These are phyloP conservation scores for Beauveria australis DNA, from an alignment of 2,329 filamentous ascomycete genomes.

Conservation along the genomic window DNA sequence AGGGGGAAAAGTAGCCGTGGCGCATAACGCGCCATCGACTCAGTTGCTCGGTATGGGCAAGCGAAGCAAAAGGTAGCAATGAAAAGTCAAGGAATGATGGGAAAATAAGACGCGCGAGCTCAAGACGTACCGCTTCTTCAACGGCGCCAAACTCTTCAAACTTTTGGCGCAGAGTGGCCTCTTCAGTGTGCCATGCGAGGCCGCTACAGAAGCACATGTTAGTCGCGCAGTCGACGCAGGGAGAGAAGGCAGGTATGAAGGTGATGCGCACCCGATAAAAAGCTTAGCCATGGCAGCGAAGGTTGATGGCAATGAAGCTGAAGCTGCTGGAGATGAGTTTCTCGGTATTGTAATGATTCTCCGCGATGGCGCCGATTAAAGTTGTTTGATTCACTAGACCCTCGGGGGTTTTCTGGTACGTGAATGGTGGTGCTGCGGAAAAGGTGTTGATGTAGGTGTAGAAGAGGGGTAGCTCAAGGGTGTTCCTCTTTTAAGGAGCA, in stretches of 20 bases:
- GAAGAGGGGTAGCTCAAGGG: conserved; percentile 5
- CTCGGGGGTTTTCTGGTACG: background rate
- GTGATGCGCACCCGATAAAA: conserved; percentile 72
- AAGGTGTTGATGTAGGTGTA: conserved; percentile 13
- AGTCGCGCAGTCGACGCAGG: background rate
- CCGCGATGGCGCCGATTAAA: background rate
- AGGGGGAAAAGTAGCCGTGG: background rate
- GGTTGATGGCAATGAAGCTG: conserved; percentile 14
- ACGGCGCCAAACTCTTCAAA: conserved; percentile 88
- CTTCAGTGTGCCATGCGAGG: conserved; percentile 97
- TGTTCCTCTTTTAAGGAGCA: background rate
- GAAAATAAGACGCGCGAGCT: conserved; percentile 12
- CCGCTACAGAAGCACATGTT: conserved; percentile 48
- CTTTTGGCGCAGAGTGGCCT: conserved; percentile 75
- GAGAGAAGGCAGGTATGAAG: background rate
- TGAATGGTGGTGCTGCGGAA: conserved; percentile 3
- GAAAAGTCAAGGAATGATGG: background rate
- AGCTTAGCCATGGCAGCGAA: conserved; percentile 70
- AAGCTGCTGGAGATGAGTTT: background rate
- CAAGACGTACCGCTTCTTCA: conserved; percentile 80
- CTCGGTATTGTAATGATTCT: background rate
- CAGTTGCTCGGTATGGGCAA: background rate
- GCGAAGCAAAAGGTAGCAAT: background rate
- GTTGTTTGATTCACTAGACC: background rate
- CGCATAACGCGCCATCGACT: background rate